A percentile compares a stretch with the other conserved stretches of the same genome.
Evolutionary conservation across 2,329 filamentous ascomycete genomes (phyloP).

Genomic region (Blastomyces percursus): DNA sequence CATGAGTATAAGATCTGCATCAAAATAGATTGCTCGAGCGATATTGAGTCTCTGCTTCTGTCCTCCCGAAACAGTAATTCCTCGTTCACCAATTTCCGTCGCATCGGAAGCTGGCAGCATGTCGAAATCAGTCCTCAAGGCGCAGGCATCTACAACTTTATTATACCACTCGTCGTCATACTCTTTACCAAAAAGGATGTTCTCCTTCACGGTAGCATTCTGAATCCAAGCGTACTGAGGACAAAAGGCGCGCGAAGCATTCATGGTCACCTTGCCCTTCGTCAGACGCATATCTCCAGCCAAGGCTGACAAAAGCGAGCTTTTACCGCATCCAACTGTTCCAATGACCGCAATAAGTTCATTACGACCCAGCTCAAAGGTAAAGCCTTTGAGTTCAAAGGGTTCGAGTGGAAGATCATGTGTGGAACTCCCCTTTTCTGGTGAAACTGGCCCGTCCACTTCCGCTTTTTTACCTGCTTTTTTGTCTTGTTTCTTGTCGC

Average conservation of each 20-base stretch:
- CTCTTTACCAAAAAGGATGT: conserved; percentile 80
- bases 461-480: conserved; percentile 15
- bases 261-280: conserved; percentile 59
- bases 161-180: conserved; percentile 70
- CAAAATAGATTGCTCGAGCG: conserved; percentile 61
- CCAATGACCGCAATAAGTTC: conserved; percentile 33
- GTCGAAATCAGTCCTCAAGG: conserved; percentile 72
- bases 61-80: conserved; percentile 89
- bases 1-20: conserved; percentile 52
- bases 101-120: conserved; percentile 83
- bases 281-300: conserved; percentile 92
- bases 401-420: conserved; percentile 23
- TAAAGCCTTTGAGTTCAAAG: conserved; percentile 32
- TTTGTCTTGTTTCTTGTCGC: conserved; percentile 10
- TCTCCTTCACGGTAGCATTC: conserved; percentile 74
- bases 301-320: conserved; percentile 73
- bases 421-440: conserved; percentile 14
- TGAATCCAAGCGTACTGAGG: conserved; percentile 98
- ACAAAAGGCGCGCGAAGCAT: conserved; percentile 77
- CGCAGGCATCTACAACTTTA: conserved; percentile 74
- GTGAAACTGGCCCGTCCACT: conserved; percentile 37
- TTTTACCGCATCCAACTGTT: conserved; percentile 70
- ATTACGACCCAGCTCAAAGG: conserved; percentile 27
- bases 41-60: conserved; percentile 96
- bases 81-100: conserved; percentile 90